Percentiles rank a stretch among this genome's conserved stretches.
Evolutionary conservation across 371 early-diverging fungal species (phyloP).

Genomic region (Syncephalis plumigaleata): DNA sequence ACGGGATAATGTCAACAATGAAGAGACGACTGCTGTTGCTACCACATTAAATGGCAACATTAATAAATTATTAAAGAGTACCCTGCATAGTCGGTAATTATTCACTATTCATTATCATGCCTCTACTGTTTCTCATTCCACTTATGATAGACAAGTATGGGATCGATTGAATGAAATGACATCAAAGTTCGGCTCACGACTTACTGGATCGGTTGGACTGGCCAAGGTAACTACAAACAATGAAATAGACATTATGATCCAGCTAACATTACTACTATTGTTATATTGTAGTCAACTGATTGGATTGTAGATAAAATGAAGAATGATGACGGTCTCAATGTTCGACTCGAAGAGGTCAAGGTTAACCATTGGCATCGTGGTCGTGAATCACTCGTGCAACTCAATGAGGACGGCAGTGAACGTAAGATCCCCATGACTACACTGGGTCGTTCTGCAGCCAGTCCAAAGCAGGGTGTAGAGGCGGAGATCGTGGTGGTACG

Average conservation of each 20-base stretch:
- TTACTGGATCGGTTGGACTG: conserved; percentile 21
- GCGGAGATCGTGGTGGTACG: conserved; percentile 23
- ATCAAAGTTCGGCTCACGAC: conserved; percentile 29
- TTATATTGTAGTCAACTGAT: conserved; percentile 15
- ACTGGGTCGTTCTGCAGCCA: conserved; percentile 25
- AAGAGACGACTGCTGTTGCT: no score
- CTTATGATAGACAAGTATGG: conserved; percentile 21
- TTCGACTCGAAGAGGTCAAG: conserved; percentile 25
- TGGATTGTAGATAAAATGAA: conserved; percentile 21
- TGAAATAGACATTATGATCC: no score
- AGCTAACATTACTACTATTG: no score
- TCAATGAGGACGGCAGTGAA: conserved; percentile 21
- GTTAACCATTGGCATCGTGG: conserved; percentile 24
- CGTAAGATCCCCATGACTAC: conserved; percentile 24
- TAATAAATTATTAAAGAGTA: no score
- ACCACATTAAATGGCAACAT: no score
- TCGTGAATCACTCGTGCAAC: conserved; percentile 22
- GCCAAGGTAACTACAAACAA: conserved; percentile 3
- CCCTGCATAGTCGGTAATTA: no score
- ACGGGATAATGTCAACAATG: no score
- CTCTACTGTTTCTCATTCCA: no score
- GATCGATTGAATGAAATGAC: conserved; percentile 39
- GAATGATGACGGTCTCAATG: conserved; percentile 15
- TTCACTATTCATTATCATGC: no score
- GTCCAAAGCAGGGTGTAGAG: conserved; percentile 18